Evolutionary conservation across 2,329 filamentous ascomycete genomes (phyloP).

Genomic region (Hypoxylon sp.): DNA sequence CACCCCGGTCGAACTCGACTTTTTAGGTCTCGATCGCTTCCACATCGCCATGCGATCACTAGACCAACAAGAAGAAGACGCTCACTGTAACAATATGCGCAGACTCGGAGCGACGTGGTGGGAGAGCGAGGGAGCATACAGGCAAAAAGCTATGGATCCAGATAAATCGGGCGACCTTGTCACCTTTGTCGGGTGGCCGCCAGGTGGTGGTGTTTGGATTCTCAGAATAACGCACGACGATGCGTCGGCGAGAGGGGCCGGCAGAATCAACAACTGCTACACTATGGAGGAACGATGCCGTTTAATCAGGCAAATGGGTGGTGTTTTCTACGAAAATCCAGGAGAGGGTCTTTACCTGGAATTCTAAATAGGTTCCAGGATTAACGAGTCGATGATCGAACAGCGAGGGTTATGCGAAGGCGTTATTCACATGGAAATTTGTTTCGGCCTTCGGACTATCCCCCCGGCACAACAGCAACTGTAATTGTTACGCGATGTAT

Average conservation of each 20-base stretch:
- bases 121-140: slow-evolving; percentile 39
- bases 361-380: slow-evolving; percentile 9
- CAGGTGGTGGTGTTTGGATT: slow-evolving; percentile 39
- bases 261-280: slow-evolving; percentile 40
- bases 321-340: slow-evolving; percentile 36
- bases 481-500: slow-evolving; percentile 17
- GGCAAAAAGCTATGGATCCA: slow-evolving; percentile 30
- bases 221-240: slow-evolving; percentile 38
- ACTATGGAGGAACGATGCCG: slow-evolving; percentile 42
- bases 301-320: slow-evolving; percentile 37
- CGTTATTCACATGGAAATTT: slow-evolving; percentile 1
- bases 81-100: slow-evolving; percentile 39
- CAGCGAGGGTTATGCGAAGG: slow-evolving; percentile 4
- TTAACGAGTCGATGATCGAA: slow-evolving; percentile 6
- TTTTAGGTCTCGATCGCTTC: slow-evolving; percentile 40
- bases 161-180: slow-evolving; percentile 31
- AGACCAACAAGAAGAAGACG: slow-evolving; percentile 38
- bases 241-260: slow-evolving; percentile 34
- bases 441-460: slow-evolving; percentile 10
- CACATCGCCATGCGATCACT: slow-evolving; percentile 41
- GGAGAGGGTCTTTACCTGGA: slow-evolving; percentile 38
- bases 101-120: slow-evolving; percentile 42
- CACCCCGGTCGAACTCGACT: slow-evolving; percentile 41
- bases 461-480: slow-evolving; percentile 7
- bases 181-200: slow-evolving; percentile 39